Evolutionary conservation across 768 basidiomycete species (phyloP).

Genomic region (Collybia sordida): DNA sequence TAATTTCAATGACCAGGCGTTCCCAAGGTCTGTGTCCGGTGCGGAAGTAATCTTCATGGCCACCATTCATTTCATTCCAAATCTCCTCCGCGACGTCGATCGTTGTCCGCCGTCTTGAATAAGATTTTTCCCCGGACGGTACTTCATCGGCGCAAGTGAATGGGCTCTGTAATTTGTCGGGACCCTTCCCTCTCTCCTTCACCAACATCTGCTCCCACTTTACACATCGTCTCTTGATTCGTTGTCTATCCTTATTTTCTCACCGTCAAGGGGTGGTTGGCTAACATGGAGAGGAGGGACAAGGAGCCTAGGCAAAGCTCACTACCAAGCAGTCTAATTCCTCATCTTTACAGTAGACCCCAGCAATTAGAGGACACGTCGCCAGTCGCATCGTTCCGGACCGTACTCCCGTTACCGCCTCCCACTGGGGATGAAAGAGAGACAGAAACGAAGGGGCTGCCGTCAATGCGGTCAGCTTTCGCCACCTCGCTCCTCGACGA

Average conservation of each 20-base stretch:
- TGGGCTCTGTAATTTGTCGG: constrained; percentile 19
- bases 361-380: constrained; percentile 25
- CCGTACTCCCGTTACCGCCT: constrained; percentile 10
- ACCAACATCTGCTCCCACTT: background rate
- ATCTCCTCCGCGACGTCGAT: constrained; percentile 39
- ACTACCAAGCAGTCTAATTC: constrained; percentile 50
- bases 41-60: constrained; percentile 41
- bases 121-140: constrained; percentile 17
- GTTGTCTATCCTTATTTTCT: constrained; percentile 11
- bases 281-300: constrained; percentile 21
- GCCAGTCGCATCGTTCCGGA: constrained; percentile 15
- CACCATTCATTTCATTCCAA: constrained; percentile 24
- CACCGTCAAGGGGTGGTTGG: constrained; percentile 11
- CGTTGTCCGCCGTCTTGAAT: constrained; percentile 22
- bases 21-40: constrained; percentile 11
- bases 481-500: constrained; percentile 10
- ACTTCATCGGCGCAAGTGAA: constrained; percentile 24
- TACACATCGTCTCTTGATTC: constrained; percentile 17
- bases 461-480: constrained; percentile 14
- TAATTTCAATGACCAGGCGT: constrained; percentile 4
- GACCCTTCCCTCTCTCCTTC: constrained; percentile 18
- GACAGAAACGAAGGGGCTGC: constrained; percentile 12
- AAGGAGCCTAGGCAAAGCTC: constrained; percentile 38
- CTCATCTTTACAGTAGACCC: constrained; percentile 43
- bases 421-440: constrained; percentile 2